Evolutionary conservation across 257 asterid species (phyloP).

Genomic region (Euphrasia confusa): DNA sequence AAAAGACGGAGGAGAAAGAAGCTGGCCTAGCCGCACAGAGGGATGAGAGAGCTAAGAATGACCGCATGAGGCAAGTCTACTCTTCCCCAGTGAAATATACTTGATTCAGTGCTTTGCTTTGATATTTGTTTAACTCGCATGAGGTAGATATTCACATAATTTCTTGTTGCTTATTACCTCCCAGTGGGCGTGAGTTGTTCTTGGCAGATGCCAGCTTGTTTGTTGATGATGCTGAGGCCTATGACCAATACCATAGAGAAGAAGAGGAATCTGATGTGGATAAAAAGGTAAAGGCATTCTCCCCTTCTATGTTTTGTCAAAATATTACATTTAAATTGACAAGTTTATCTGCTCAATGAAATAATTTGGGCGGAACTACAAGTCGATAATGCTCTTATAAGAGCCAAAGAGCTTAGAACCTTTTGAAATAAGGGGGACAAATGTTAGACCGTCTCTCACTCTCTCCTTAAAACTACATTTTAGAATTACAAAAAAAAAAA

Average conservation of each 20-base stretch:
- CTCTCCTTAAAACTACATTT: too few species aligned
- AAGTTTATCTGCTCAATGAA: constrained; percentile 1
- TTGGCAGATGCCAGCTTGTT: constrained; percentile 70
- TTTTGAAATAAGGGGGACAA: not conserved
- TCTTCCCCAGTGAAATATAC: not conserved
- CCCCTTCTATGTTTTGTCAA: constrained; percentile 14
- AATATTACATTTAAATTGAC: constrained; percentile 12
- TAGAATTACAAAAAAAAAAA: too few species aligned
- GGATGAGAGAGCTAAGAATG: constrained; percentile 97
- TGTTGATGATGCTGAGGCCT: constrained; percentile 84
- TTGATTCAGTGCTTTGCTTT: constrained; percentile 2
- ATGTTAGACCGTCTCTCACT: too few species aligned
- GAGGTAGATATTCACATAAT: constrained; percentile 18
- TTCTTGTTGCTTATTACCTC: constrained; percentile 11
- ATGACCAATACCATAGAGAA: constrained; percentile 63
- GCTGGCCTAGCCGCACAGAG: constrained; percentile 75
- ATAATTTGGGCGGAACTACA: not conserved
- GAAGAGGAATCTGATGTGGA: constrained; percentile 43
- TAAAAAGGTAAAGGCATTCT: constrained; percentile 37
- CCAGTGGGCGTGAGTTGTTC: constrained; percentile 94
- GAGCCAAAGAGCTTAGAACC: not conserved
- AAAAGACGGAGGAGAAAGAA: constrained; percentile 77
- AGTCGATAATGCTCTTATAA: not conserved
- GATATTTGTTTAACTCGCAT: not conserved
- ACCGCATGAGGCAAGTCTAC: constrained; percentile 79